phyloP scores from a whole-genome alignment of 2,329 filamentous ascomycete species.

The Eurotiales sp. region DNA sequence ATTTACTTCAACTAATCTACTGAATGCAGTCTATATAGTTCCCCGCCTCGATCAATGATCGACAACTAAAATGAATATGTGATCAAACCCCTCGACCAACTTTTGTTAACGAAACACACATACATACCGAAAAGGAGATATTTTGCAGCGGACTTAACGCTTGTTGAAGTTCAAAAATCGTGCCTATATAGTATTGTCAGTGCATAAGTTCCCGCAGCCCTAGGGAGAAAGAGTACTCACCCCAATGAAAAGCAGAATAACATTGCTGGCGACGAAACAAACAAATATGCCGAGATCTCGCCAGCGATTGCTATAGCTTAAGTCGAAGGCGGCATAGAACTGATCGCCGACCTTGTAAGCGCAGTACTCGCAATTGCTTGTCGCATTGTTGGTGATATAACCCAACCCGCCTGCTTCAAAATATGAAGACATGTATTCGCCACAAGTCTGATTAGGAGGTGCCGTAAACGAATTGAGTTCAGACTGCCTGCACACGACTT shows the following conservation, averaged over 20 bases:
- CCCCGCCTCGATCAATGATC: no score
- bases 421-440: slow-evolving; percentile 70
- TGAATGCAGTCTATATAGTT: no score
- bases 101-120: no score
- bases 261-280: slow-evolving; percentile 73
- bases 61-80: no score
- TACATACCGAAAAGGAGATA: not conserved
- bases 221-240: slow-evolving; percentile 35
- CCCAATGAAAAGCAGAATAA: slow-evolving; percentile 61
- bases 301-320: slow-evolving; percentile 69
- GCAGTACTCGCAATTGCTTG: slow-evolving; percentile 72
- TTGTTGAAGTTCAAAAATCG: slow-evolving; percentile 47
- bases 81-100: no score
- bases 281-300: slow-evolving; percentile 75
- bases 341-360: slow-evolving; percentile 76
- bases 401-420: slow-evolving; percentile 66
- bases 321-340: slow-evolving; percentile 66
- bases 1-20: no score
- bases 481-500: slow-evolving; percentile 56
- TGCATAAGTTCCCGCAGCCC: not conserved
- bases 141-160: slow-evolving; percentile 24
- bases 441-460: slow-evolving; percentile 64
- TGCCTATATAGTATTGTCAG: slow-evolving; percentile 27
- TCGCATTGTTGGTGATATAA: slow-evolving; percentile 65
- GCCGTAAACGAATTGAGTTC: slow-evolving; percentile 69